Evolutionary conservation across 306 rosid genomes (phyloP).

Genomic region (Betula pendula): DNA sequence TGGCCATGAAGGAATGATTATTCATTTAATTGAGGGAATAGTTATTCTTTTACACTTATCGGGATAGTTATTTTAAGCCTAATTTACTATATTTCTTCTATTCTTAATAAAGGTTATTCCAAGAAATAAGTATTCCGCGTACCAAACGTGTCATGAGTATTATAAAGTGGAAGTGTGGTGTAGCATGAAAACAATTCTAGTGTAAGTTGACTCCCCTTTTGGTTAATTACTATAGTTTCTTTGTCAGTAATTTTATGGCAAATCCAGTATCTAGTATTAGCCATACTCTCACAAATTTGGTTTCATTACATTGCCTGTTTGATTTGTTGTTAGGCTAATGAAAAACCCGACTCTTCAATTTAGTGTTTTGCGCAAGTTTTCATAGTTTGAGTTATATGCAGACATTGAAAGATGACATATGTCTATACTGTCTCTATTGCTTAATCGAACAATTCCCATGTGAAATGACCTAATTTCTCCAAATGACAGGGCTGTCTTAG

Average conservation of each 20-base stretch:
- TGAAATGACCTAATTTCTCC: slow-evolving; percentile 22
- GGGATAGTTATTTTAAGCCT: too few relatives aligned
- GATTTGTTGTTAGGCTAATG: background rate
- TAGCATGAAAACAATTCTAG: background rate
- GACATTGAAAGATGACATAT: background rate
- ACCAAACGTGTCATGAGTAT: too few relatives aligned
- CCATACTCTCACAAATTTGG: background rate
- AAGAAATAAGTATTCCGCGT: too few relatives aligned
- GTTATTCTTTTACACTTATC: too few relatives aligned
- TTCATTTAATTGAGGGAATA: too few relatives aligned
- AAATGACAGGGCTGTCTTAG: slow-evolving; percentile 85
- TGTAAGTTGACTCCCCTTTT: background rate
- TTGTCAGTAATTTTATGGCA: background rate
- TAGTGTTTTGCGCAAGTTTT: background rate
- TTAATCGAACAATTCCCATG: slow-evolving; percentile 19
- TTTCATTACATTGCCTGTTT: background rate
- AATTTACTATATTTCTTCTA: too few relatives aligned
- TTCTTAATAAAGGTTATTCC: too few relatives aligned
- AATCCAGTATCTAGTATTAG: background rate
- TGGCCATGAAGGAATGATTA: too few relatives aligned
- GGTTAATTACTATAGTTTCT: background rate
- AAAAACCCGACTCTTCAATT: background rate
- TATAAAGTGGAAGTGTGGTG: background rate
- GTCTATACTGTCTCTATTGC: slow-evolving; percentile 1
- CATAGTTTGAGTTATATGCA: background rate